Evolutionary conservation across 768 basidiomycete genomes (phyloP), one percentile per base, ranked within the genome.

Genomic region (Mycena metata): DNA sequence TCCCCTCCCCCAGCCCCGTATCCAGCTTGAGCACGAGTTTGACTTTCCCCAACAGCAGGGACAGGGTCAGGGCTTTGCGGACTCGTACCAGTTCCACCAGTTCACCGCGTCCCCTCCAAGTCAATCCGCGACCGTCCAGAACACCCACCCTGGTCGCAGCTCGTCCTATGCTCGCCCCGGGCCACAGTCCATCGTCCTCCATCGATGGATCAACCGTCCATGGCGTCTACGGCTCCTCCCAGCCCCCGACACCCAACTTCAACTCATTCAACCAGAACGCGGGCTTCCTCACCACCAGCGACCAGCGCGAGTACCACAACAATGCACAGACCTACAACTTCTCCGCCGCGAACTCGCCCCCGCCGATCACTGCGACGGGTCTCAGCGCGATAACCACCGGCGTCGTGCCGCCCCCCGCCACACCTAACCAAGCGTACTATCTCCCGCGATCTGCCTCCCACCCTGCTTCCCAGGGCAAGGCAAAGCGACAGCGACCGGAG

Each of bases 11-110:
- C 39, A 39, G 39, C 75, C 74, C n/a, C 72, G 74, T 49, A 71
- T 80, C 41, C 81, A 80, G 65, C 80, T 81, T 26, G 82, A 81
- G 66, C 78, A 78, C n/a, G 80, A 82, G n/a, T 80, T 74, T 57
- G 72, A 74, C 56, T 64, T 43, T 62, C 63, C 66, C 0, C 60
- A 47, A 33, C 73, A 21, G 42, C 54, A 41, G 64, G 61, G 55
- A 45, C 58, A 46, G 33, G 55, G 42, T 2, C 39, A 39, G 39
- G 60, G 42, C 64, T 72, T 61, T 42, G 19, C 66, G 16, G 62
- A 65, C 60, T 47, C 56, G 41, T 70, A 50, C 36, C 71, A 70
- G 33, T 59, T 68, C 67, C 73, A 67, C 13, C 73, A 73, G 45
- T 69, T 69, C 52, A 49, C 67, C 30, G 10, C 67, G 2, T 64